Base-by-base conservation (phyloP, 2,329 filamentous ascomycete genomes). In the Ploettnerulaceae sp. region DNA sequence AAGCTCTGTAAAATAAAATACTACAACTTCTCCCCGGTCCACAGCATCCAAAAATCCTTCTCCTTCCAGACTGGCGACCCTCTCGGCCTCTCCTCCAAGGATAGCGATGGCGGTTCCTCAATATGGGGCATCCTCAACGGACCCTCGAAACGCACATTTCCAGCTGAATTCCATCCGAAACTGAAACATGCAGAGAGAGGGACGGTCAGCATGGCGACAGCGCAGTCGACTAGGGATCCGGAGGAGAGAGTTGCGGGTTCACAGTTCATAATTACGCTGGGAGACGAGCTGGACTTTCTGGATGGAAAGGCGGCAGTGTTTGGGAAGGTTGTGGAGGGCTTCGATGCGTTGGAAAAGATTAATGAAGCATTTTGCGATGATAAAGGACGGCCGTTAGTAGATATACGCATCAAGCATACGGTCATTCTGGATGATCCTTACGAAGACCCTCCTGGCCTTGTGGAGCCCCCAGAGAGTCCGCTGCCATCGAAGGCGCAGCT, bases 1-100 rank as follows among this genome's bases (percentile, higher is more conserved):
- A 97, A 98, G 76, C 86, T 98, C 59, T 96, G 93, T 80, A 97
- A 97, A 71, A 75, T 89, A 69, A 98, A 96, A 72, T 98, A 97
- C 72, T 98, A 96, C 81, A 97, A 97, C 72, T 97, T 94, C 67
- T 83, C 89, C 5, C 93, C 91, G 20, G 72, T 97, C 45, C 88
- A 96, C 70, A 89, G 84, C 57, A 80, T 98, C 28, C 93, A 96
- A 64, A 93, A 91, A 66, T 82, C 89, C 68, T 97, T 96, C 69
- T 95, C 90, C 51, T 95, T 95, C 69, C 91, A 97, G 68, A 94
- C 88, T 24, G 91, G 91, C 65, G 93, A 97, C 62, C 91, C 91
- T 9, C 82, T 97, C 43, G 91, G 93, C 9, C 91, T 90, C 9
- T 79, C 85, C 47, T 87, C 89, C 11, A 72, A 79, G 57, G 81